Evolutionary conservation across 2,329 filamentous ascomycete genomes (phyloP).

Genomic region (Orbilia oligospora): DNA sequence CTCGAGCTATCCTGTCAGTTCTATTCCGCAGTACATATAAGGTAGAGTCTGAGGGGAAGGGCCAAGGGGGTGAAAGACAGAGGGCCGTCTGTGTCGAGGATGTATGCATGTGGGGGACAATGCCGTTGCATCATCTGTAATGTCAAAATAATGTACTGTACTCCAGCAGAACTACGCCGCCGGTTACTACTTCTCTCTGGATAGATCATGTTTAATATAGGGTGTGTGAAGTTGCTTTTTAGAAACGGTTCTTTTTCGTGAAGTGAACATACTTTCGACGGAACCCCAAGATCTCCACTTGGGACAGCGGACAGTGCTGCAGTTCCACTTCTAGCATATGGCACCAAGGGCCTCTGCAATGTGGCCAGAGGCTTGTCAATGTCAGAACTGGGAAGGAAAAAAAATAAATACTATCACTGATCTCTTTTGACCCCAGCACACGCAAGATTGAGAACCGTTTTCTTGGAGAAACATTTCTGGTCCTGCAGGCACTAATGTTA

Average conservation of each 20-base stretch:
- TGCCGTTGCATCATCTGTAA: conserved; percentile 61
- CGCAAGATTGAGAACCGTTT: conserved; percentile 61
- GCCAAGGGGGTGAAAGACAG: conserved; percentile 56
- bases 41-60: conserved; percentile 50
- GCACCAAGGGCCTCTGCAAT: conserved; percentile 59
- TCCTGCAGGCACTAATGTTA: conserved; percentile 58
- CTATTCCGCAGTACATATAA: conserved; percentile 57
- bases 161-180: conserved; percentile 50
- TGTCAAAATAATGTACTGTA: conserved; percentile 60
- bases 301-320: conserved; percentile 57
- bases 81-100: conserved; percentile 56
- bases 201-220: conserved; percentile 57
- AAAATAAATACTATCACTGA: conserved; percentile 53
- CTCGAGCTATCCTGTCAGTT: conserved; percentile 59
- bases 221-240: conserved; percentile 61
- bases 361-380: conserved; percentile 60
- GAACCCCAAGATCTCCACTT: conserved; percentile 60
- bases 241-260: conserved; percentile 47
- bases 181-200: conserved; percentile 48
- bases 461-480: conserved; percentile 57
- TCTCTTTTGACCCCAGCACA: conserved; percentile 52
- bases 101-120: conserved; percentile 61
- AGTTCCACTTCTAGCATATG: conserved; percentile 58
- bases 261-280: conserved; percentile 56
- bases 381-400: conserved; percentile 43